A percentile compares a stretch with the other conserved stretches of the same genome.
These are phyloP conservation scores for Mortierella sp. DNA, from an alignment of 371 early-diverging fungal genomes.

Conservation along the genomic window DNA sequence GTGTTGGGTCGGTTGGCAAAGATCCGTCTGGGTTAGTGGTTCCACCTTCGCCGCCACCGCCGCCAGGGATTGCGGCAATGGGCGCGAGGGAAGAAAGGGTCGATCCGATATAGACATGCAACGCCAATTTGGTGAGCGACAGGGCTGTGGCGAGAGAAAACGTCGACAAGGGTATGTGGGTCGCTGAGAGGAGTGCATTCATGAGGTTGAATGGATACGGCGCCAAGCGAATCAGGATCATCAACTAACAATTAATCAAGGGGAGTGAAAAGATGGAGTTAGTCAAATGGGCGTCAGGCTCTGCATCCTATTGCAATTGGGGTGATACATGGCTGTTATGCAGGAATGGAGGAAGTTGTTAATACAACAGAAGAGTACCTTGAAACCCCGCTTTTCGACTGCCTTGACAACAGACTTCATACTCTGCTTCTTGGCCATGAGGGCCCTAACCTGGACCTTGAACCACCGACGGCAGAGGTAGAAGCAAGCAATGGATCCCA, in stretches of 20 bases:
- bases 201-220: constrained; percentile 84
- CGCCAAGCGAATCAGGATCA: constrained; percentile 77
- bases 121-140: constrained; percentile 72
- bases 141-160: constrained; percentile 78
- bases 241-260: constrained; percentile 58
- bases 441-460: constrained; percentile 61
- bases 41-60: constrained; percentile 54
- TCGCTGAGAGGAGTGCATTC: constrained; percentile 77
- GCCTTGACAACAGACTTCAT: constrained; percentile 72
- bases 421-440: constrained; percentile 67
- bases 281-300: not conserved
- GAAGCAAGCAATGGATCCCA: constrained; percentile 76
- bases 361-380: constrained; percentile 58
- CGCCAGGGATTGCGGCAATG: constrained; percentile 27
- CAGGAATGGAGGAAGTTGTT: not conserved
- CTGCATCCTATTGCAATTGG: not conserved
- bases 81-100: constrained; percentile 73
- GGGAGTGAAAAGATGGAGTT: not conserved
- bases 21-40: constrained; percentile 9
- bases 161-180: constrained; percentile 67
- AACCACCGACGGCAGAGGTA: constrained; percentile 67
- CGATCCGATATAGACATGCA: constrained; percentile 84
- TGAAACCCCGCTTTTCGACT: constrained; percentile 79
- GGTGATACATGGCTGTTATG: not conserved
- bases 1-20: not conserved